A percentile compares a stretch with the other conserved stretches of the same genome.
These are phyloP conservation scores for Cladophialophora yegresii DNA, from an alignment of 2,329 filamentous ascomycete species.

Conservation along the genomic window DNA sequence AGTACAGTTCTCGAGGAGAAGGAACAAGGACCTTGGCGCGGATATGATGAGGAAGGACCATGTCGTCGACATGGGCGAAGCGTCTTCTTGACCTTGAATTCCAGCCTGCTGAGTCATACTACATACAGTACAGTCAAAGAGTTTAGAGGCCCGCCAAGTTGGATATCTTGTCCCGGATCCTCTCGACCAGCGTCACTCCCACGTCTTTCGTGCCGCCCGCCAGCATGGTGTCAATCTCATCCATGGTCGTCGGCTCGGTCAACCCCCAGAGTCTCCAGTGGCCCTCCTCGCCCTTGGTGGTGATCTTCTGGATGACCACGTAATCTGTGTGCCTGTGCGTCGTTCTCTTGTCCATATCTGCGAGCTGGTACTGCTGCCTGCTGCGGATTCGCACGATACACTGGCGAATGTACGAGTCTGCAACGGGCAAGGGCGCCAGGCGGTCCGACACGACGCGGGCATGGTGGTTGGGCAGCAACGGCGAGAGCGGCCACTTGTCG, in stretches of 20 bases:
- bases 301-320: constrained; percentile 53
- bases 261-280: constrained; percentile 56
- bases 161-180: constrained; percentile 12
- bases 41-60: background rate
- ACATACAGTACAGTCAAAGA: background rate
- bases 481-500: constrained; percentile 39
- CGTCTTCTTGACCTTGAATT: background rate
- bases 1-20: background rate
- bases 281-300: constrained; percentile 46
- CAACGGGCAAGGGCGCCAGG: constrained; percentile 45
- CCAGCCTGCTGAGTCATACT: background rate
- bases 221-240: constrained; percentile 30
- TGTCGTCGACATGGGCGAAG: background rate
- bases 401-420: constrained; percentile 46
- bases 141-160: constrained; percentile 2
- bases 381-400: constrained; percentile 46
- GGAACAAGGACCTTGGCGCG: background rate
- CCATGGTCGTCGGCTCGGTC: constrained; percentile 25
- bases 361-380: constrained; percentile 42
- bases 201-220: constrained; percentile 7
- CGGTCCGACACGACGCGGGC: constrained; percentile 46
- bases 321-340: constrained; percentile 46
- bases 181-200: background rate
- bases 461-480: constrained; percentile 41
- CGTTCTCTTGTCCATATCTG: constrained; percentile 8